Conservation (phyloP, 129 eudicot species). For the Silybum marianum region DNA sequence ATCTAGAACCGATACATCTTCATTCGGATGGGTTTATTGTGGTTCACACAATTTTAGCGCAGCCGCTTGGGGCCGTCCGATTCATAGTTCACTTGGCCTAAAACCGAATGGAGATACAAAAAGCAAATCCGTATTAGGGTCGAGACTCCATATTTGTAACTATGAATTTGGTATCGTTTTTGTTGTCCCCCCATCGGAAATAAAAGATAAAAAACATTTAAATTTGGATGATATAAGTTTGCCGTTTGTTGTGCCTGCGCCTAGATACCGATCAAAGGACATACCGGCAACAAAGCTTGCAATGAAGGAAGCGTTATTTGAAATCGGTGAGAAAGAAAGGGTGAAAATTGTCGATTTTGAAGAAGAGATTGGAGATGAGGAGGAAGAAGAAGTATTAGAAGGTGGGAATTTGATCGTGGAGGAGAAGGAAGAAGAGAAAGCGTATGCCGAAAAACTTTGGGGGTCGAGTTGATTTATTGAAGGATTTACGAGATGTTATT, state of each 20-base stretch:
- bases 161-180: constrained; percentile 84
- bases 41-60: constrained; percentile 97
- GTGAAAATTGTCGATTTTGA: constrained; percentile 31
- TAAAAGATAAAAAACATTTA: not conserved
- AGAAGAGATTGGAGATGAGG: constrained; percentile 70
- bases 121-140: constrained; percentile 51
- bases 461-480: constrained; percentile 60
- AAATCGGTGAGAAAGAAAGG: constrained; percentile 41
- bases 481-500: not conserved
- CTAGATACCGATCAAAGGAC: constrained; percentile 64
- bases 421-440: constrained; percentile 83
- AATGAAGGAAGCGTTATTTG: constrained; percentile 65
- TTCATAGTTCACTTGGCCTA: constrained; percentile 37
- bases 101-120: constrained; percentile 20
- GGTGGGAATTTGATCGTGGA: constrained; percentile 32
- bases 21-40: constrained; percentile 88
- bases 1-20: constrained; percentile 43
- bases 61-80: constrained; percentile 94
- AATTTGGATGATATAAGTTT: constrained; percentile 67
- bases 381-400: constrained; percentile 63
- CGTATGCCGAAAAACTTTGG: constrained; percentile 84
- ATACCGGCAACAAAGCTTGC: constrained; percentile 80
- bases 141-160: constrained; percentile 79
- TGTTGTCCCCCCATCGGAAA: constrained; percentile 58
- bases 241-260: constrained; percentile 90